Conservation (phyloP, 257 asterid species). For the Mitragyna speciosa region DNA sequence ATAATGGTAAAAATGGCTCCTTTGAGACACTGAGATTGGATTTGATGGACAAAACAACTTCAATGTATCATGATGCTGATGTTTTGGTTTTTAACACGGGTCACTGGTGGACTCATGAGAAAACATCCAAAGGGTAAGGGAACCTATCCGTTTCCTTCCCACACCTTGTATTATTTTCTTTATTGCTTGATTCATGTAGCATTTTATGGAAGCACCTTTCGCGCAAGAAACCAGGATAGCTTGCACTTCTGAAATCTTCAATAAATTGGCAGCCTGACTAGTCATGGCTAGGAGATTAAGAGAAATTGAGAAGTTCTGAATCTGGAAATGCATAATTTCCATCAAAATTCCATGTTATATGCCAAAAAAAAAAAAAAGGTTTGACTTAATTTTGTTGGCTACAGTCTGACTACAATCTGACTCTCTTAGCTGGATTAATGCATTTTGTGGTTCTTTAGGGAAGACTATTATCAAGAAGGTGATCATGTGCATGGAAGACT, state of each 20-base stretch:
- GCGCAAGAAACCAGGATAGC: not conserved
- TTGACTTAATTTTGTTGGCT: too few species aligned
- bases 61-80: slow-evolving; percentile 91
- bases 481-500: slow-evolving; percentile 62
- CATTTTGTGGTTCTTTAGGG: slow-evolving; percentile 45
- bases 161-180: not conserved
- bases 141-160: not conserved
- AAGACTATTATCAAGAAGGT: slow-evolving; percentile 94
- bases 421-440: not conserved
- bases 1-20: slow-evolving; percentile 56
- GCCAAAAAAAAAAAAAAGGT: not conserved
- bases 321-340: not conserved
- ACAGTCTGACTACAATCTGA: not conserved
- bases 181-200: not conserved
- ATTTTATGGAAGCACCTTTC: not conserved
- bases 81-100: slow-evolving; percentile 84
- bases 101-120: slow-evolving; percentile 99
- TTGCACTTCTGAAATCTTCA: not conserved
- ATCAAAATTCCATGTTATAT: not conserved
- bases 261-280: not conserved
- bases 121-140: slow-evolving; percentile 87
- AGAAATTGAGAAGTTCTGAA: not conserved
- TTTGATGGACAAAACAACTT: slow-evolving; percentile 70
- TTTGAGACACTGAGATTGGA: slow-evolving; percentile 81
- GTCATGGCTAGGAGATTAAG: not conserved